Base-by-base conservation (phyloP, 306 rosid species). In the Malus orientalis region DNA sequence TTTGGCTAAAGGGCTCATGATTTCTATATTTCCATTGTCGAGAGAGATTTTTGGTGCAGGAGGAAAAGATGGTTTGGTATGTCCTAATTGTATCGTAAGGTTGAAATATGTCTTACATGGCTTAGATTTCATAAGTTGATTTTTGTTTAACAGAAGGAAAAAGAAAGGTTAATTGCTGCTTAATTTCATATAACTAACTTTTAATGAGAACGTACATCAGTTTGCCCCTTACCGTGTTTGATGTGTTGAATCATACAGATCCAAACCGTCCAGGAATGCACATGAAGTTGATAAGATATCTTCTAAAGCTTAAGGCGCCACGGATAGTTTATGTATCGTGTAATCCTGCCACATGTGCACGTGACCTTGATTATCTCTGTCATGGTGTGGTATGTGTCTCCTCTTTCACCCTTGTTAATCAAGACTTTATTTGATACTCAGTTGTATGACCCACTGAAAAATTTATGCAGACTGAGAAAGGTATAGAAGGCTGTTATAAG, bases 191-290 rank as follows among this genome's bases (percentile, higher is more conserved):
- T 40, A 40, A 40, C 44, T 8, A 40, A n/a, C 25, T 67, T 67
- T 66, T 33, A 36, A 69, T 55, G 58, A 36, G 75, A 77, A 51
- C 20, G 38, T 38, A 27, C 42, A 68, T 55, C 57, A 75, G 71
- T 64, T 59, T 67, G 71, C 55, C 70, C 54, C 65, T 74, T 75
- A 74, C 71, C 49, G 57, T 53, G 44, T 27, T 76, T 69, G 57
- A 36, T 47, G 61, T 40, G 59, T 42, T 18, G 6, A 44, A 71
- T 73, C 47, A 66, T 80, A 82, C 88, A 95, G 97, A 95, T 88
- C 97, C 97, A 74, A 95, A 95, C 79, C 97, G 98, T 76, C 98
- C 98, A 42, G 98, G 98, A 74, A 92, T 95, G 98, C 97, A 90
- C 92, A 88, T 92, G 96, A 95, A 95, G 92, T 81, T 95, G 89